phyloP scores from a whole-genome alignment of 2,329 filamentous ascomycete genomes.

The Xylaria sp. region DNA sequence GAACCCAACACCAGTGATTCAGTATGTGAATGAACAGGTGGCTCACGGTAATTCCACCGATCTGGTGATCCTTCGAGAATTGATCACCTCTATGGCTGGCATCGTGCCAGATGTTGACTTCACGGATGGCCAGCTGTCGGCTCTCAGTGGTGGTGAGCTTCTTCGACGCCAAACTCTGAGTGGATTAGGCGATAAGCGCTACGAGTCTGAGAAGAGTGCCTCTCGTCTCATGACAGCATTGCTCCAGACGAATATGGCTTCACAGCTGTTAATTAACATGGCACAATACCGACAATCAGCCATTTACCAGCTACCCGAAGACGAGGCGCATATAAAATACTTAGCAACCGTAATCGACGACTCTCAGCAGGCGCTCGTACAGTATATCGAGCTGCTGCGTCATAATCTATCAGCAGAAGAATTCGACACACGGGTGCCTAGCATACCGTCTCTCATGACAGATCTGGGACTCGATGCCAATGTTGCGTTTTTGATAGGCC shows the following conservation, averaged over 20 bases:
- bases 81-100: conserved; percentile 91
- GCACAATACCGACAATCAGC: conserved; percentile 90
- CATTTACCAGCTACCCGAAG: conserved; percentile 73
- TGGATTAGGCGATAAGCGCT: conserved; percentile 80
- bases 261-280: conserved; percentile 85
- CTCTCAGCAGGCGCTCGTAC: conserved; percentile 80
- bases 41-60: conserved; percentile 84
- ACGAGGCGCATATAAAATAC: conserved; percentile 83
- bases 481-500: conserved; percentile 83
- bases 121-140: conserved; percentile 84
- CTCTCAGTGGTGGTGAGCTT: conserved; percentile 84
- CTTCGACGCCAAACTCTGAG: conserved; percentile 81
- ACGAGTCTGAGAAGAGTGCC: conserved; percentile 75
- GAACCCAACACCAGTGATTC: conserved; percentile 82
- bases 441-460: conserved; percentile 72
- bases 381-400: conserved; percentile 88
- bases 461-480: conserved; percentile 81
- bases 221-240: conserved; percentile 81
- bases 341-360: conserved; percentile 89
- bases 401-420: conserved; percentile 76
- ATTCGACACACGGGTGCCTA: conserved; percentile 80
- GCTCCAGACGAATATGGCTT: conserved; percentile 76
- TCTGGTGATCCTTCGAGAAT: conserved; percentile 86
- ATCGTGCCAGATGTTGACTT: conserved; percentile 87
- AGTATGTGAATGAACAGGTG: conserved; percentile 88